These are phyloP conservation scores for Lanmaoa pseudosensibilis DNA, from an alignment of 768 basidiomycete genomes.

Conservation along the genomic window DNA sequence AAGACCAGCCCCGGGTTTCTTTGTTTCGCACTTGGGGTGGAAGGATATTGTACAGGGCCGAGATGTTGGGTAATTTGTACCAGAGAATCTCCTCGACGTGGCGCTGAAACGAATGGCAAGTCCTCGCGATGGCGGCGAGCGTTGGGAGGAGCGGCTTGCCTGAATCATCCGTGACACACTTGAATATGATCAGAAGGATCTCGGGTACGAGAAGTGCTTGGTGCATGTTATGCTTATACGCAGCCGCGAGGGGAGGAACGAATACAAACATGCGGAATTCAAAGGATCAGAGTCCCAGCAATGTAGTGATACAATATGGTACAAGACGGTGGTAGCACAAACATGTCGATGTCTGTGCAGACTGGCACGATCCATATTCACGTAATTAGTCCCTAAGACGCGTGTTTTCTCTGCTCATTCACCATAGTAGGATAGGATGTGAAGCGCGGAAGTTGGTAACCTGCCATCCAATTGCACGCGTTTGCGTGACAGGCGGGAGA, in stretches of 20 bases:
- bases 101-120: conserved; percentile 22
- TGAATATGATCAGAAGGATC: conserved; percentile 25
- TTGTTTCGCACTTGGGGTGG: conserved; percentile 15
- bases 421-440: too few species aligned
- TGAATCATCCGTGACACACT: conserved; percentile 13
- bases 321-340: neutral
- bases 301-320: neutral
- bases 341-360: neutral
- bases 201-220: conserved; percentile 20
- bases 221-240: conserved; percentile 14
- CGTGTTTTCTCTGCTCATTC: neutral
- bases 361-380: neutral
- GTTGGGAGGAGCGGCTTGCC: conserved; percentile 17
- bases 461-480: neutral
- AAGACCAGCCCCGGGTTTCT: conserved; percentile 17
- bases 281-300: neutral
- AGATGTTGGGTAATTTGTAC: conserved; percentile 12
- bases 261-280: conserved; percentile 9
- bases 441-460: too few species aligned
- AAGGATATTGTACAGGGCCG: conserved; percentile 17
- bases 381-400: neutral
- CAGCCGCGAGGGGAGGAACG: neutral
- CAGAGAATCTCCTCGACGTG: conserved; percentile 27
- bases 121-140: conserved; percentile 29
- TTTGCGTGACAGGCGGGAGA: neutral